Evolutionary conservation across 495 filamentous ascomycete species (phyloP).

Genomic region (Antarctomyces pellizariae): DNA sequence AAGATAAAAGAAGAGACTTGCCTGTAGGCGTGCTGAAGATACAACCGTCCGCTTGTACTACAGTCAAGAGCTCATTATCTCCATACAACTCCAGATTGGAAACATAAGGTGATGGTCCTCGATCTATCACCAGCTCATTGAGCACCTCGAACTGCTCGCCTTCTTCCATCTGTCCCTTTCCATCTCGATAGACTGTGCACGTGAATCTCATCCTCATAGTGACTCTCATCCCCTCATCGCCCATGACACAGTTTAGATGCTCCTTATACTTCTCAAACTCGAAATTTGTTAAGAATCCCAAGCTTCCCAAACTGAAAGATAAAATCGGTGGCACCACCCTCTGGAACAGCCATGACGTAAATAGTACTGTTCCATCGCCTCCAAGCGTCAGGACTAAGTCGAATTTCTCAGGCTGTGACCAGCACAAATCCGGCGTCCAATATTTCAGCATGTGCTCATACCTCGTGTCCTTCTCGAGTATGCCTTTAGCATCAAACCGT

Average conservation of each 20-base stretch:
- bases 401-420: conserved; percentile 69
- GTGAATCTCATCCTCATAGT: conserved; percentile 96
- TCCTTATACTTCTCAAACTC: conserved; percentile 65
- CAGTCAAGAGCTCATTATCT: conserved; percentile 77
- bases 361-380: conserved; percentile 80
- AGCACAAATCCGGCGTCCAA: conserved; percentile 90
- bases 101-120: conserved; percentile 87
- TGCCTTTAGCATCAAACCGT: conserved; percentile 55
- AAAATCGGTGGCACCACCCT: conserved; percentile 76
- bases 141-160: conserved; percentile 84
- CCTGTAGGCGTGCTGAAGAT: conserved; percentile 93
- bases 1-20: conserved; percentile 14
- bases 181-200: conserved; percentile 66
- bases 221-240: conserved; percentile 78
- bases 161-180: conserved; percentile 30
- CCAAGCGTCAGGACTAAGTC: conserved; percentile 82
- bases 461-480: conserved; percentile 44
- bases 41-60: conserved; percentile 87
- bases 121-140: conserved; percentile 94
- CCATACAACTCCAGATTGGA: conserved; percentile 90
- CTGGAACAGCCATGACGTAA: conserved; percentile 86
- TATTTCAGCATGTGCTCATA: conserved; percentile 64
- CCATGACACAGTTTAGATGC: conserved; percentile 67
- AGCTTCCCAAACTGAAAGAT: conserved; percentile 67
- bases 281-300: conserved; percentile 86